phyloP scores from a whole-genome alignment of 257 asterid genomes.

The Scutellaria minor region DNA sequence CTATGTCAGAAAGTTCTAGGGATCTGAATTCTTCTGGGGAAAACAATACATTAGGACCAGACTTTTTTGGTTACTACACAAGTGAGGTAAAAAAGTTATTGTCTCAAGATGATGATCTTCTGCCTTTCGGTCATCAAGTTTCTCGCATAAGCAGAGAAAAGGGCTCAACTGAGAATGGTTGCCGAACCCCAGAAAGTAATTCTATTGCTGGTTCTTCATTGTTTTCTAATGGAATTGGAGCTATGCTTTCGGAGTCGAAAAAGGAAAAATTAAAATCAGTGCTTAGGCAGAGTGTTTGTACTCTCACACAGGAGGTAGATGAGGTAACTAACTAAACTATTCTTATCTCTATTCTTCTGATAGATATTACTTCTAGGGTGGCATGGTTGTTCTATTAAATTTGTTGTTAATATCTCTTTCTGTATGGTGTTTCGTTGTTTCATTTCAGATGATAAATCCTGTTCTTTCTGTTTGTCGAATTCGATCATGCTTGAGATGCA shows the following conservation, averaged over 20 bases:
- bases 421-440: not conserved
- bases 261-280: conserved; percentile 60
- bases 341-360: not conserved
- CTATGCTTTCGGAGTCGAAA: conserved; percentile 54
- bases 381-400: not conserved
- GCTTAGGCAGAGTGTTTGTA: conserved; percentile 61
- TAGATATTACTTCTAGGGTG: not conserved
- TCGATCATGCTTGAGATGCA: conserved; percentile 53
- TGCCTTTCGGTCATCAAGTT: conserved; percentile 42
- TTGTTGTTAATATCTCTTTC: conserved; percentile 3
- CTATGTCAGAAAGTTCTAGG: conserved; percentile 49
- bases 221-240: conserved; percentile 65
- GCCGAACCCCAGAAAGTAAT: conserved; percentile 22
- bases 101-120: conserved; percentile 51
- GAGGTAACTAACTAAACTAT: conserved; percentile 53
- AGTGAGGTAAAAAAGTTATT: conserved; percentile 55
- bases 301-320: conserved; percentile 71
- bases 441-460: conserved; percentile 62
- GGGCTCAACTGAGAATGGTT: conserved; percentile 32
- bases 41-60: conserved; percentile 53
- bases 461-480: conserved; percentile 56
- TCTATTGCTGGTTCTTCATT: conserved; percentile 35
- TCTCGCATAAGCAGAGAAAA: conserved; percentile 36
- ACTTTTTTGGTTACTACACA: conserved; percentile 65
- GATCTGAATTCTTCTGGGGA: conserved; percentile 35